Conservation (phyloP, 2,329 filamentous ascomycete species). For the Dryadomyces quercus-mongolicae region DNA sequence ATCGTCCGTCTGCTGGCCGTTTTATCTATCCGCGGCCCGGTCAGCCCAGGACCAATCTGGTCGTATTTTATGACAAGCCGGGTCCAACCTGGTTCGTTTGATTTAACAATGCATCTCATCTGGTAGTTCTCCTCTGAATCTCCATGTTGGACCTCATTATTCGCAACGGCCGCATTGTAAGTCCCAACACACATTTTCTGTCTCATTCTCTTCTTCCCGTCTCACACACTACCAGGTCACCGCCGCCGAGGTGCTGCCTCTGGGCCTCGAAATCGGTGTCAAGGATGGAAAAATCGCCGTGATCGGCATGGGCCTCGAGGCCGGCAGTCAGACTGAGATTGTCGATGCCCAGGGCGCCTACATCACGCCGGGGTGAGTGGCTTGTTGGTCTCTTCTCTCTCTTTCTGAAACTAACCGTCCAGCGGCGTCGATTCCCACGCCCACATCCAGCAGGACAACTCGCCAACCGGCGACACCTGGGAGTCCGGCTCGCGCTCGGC, state of each 20-base stretch:
- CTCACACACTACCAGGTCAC: conserved; percentile 25
- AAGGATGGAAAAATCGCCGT: conserved; percentile 30
- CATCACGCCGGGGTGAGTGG: conserved; percentile 23
- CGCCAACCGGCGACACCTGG: conserved; percentile 20
- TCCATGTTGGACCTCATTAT: conserved; percentile 14
- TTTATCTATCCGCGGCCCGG: no score
- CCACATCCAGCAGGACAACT: conserved; percentile 23
- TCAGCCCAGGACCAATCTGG: no score
- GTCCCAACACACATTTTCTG: neutral
- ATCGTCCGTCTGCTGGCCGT: no score
- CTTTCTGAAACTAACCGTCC: neutral
- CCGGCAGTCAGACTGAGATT: conserved; percentile 19
- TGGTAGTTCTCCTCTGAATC: no score
- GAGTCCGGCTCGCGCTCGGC: conserved; percentile 37
- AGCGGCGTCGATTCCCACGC: conserved; percentile 26
- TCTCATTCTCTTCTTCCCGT: neutral
- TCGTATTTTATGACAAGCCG: no score
- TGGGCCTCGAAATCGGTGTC: conserved; percentile 33
- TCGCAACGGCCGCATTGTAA: conserved; percentile 16
- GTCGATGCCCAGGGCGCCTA: conserved; percentile 33
- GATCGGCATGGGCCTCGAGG: conserved; percentile 26
- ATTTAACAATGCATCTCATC: no score
- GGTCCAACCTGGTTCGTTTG: no score
- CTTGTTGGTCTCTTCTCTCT: no score
- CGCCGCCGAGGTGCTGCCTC: conserved; percentile 29